These are phyloP conservation scores for Cucumis melo DNA, from an alignment of 306 rosid species.

Conservation along the genomic window DNA sequence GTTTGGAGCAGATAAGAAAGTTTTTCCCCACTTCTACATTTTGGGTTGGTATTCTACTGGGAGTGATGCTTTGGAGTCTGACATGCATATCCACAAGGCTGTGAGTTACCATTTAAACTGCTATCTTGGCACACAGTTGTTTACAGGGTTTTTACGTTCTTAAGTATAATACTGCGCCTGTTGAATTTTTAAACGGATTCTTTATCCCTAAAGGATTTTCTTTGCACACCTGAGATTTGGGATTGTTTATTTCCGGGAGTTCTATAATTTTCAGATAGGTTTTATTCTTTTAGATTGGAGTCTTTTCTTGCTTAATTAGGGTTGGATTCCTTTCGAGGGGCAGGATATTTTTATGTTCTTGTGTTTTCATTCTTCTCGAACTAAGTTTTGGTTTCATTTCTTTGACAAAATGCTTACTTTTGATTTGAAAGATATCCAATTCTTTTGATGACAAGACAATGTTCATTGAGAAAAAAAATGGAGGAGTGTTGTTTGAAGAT, in stretches of 20 bases:
- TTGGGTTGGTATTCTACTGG: constrained; percentile 98
- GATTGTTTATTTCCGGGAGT: background rate
- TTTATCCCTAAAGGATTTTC: background rate
- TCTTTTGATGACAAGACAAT: too few relatives aligned
- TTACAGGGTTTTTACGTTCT: background rate
- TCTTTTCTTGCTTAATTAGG: background rate
- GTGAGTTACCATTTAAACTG: constrained; percentile 25
- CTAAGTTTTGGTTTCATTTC: background rate
- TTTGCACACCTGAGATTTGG: background rate
- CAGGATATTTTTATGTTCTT: background rate
- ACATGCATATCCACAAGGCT: constrained; percentile 87
- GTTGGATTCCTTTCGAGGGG: background rate
- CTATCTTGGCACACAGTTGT: background rate
- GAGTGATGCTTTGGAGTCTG: constrained; percentile 71
- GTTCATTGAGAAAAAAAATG: too few relatives aligned
- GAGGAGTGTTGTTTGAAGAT: background rate
- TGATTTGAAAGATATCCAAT: background rate
- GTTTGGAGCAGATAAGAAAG: constrained; percentile 68
- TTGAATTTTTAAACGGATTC: background rate
- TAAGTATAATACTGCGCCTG: background rate
- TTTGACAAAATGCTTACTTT: background rate
- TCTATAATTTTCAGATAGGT: background rate
- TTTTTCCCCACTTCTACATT: constrained; percentile 80
- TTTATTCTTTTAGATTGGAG: background rate
- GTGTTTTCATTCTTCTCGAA: background rate